A percentile compares a stretch with the other conserved stretches of the same genome.
Evolutionary conservation across 2,329 filamentous ascomycete species (phyloP).

Genomic region (Aspergillus vadensis): DNA sequence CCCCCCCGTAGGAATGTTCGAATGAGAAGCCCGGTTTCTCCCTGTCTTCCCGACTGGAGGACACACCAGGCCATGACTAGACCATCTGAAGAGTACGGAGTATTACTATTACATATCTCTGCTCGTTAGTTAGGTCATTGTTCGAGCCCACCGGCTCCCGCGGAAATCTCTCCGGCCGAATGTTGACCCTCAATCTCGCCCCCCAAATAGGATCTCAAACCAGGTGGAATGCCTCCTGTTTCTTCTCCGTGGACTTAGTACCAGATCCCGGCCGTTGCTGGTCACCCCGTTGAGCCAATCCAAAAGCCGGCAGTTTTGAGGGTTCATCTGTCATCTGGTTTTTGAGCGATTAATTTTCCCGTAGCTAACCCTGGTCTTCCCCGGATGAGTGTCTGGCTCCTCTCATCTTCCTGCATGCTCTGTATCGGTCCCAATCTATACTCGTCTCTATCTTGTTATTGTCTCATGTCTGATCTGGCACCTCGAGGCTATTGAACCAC

Average conservation of each 20-base stretch:
- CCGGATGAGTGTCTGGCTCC: neutral
- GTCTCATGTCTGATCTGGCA: neutral
- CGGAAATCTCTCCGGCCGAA: conserved; percentile 7
- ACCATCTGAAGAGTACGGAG: neutral
- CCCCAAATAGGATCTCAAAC: neutral
- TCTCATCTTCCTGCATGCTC: neutral
- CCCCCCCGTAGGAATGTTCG: neutral
- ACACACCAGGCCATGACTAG: neutral
- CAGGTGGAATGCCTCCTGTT: neutral
- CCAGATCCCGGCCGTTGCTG: conserved; percentile 3
- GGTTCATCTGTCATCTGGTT: neutral
- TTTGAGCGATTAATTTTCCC: neutral
- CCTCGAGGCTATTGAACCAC: neutral
- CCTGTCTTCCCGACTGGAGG: neutral
- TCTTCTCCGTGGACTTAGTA: conserved; percentile 3
- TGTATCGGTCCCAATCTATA: neutral
- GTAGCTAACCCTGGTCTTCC: neutral
- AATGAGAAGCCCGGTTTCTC: neutral
- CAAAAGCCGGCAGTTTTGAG: neutral
- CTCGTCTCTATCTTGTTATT: neutral
- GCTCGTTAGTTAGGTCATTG: neutral
- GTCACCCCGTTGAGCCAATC: conserved; percentile 3
- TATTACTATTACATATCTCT: neutral
- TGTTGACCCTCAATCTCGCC: neutral
- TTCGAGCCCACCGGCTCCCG: neutral